Conservation (phyloP, 305 asterid species). For the Fraxinus baroniana region DNA sequence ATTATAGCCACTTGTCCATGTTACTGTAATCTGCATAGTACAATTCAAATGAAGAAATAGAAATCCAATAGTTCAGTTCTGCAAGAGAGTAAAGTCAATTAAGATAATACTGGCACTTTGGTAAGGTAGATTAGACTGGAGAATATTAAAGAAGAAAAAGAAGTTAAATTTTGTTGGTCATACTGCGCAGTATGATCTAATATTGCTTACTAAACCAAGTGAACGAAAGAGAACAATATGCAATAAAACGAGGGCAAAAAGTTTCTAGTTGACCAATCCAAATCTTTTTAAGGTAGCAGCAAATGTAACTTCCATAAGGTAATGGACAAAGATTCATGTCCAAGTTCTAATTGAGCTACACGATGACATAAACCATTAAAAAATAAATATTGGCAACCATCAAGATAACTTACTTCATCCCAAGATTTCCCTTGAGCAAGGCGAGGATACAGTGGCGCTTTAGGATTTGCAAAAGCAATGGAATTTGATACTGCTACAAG, state of each 20-base stretch:
- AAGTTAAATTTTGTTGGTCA: neutral
- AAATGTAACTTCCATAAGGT: neutral
- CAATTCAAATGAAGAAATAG: neutral
- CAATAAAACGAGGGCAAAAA: neutral
- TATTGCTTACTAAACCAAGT: neutral
- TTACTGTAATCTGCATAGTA: slow-evolving; percentile 80
- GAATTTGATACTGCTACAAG: slow-evolving; percentile 67
- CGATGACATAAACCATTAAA: neutral
- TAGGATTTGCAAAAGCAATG: slow-evolving; percentile 73
- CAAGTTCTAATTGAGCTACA: neutral
- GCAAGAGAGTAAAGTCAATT: neutral
- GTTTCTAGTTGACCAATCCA: neutral
- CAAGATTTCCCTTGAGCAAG: slow-evolving; percentile 90
- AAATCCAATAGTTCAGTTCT: neutral
- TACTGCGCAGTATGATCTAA: neutral
- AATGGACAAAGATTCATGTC: neutral
- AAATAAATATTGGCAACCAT: neutral
- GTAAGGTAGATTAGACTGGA: neutral
- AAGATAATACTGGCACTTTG: neutral
- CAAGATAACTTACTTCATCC: slow-evolving; percentile 66
- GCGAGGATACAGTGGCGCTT: slow-evolving; percentile 85
- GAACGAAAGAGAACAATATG: neutral
- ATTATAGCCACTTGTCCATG: slow-evolving; percentile 95
- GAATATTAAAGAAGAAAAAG: neutral
- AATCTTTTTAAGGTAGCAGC: neutral